Conservation (phyloP, 1,284 basidiomycete genomes). For the Leccinum cinnamomeum region DNA sequence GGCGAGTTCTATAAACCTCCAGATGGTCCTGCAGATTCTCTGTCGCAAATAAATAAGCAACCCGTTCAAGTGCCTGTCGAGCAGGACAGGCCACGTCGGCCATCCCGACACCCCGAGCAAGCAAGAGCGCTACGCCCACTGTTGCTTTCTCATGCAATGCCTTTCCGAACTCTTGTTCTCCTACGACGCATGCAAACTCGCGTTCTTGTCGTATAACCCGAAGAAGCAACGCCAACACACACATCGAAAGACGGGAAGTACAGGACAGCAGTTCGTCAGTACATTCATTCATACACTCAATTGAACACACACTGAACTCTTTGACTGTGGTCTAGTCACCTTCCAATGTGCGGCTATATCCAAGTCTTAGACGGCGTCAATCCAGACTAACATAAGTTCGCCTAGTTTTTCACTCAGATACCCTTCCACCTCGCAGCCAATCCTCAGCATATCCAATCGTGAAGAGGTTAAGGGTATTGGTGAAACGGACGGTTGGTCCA, state of each 20-base stretch:
- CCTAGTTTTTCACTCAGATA: too few species aligned
- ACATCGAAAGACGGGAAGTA: conserved; percentile 52
- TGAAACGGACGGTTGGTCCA: too few species aligned
- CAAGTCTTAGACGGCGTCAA: too few species aligned
- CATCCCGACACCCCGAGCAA: conserved; percentile 17
- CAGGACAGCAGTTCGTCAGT: too few species aligned
- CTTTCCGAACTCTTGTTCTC: conserved; percentile 93
- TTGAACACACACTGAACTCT: too few species aligned
- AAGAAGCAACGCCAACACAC: conserved; percentile 62
- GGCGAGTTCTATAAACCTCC: conserved; percentile 61
- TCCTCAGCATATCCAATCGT: too few species aligned
- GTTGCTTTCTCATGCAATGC: conserved; percentile 89
- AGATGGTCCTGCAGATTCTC: conserved; percentile 15
- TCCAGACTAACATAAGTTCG: too few species aligned
- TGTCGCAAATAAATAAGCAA: conserved; percentile 18
- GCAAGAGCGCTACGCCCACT: conserved; percentile 59
- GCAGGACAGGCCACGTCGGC: conserved; percentile 15
- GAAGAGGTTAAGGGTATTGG: too few species aligned
- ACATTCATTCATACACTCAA: too few species aligned
- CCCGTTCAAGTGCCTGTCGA: conserved; percentile 11
- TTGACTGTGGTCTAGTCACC: too few species aligned
- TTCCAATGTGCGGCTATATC: too few species aligned
- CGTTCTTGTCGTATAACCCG: conserved; percentile 79
- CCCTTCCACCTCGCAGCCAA: too few species aligned
- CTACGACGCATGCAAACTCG: conserved; percentile 88